phyloP scores from a whole-genome alignment of 1,284 basidiomycete species.

The Sphaerobolus stellatus region DNA sequence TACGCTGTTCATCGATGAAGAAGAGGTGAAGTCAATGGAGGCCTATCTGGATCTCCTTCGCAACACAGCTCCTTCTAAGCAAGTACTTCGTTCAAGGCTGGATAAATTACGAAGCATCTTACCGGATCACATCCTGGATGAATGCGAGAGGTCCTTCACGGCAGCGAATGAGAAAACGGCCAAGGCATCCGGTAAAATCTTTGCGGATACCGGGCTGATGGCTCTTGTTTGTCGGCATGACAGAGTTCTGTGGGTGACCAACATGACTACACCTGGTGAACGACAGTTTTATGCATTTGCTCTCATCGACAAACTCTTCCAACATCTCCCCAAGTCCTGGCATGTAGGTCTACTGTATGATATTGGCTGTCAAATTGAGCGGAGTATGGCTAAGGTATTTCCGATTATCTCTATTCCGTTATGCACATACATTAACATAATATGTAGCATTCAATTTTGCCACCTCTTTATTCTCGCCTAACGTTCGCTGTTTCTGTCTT shows the following conservation, averaged over 20 bases:
- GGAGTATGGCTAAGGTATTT: too few species aligned
- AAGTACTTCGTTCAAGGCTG: too few species aligned
- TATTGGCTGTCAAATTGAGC: constrained; percentile 40
- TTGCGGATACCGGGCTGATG: constrained; percentile 34
- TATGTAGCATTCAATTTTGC: too few species aligned
- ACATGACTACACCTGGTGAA: constrained; percentile 43
- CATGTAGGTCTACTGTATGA: constrained; percentile 37
- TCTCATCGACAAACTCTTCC: constrained; percentile 31
- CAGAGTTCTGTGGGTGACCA: constrained; percentile 36
- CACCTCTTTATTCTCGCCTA: constrained; percentile 21
- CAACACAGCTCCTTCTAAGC: too few species aligned
- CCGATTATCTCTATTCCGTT: too few species aligned
- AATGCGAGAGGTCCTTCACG: constrained; percentile 31
- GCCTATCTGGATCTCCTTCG: too few species aligned
- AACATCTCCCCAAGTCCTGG: constrained; percentile 27
- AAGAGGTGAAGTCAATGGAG: too few species aligned
- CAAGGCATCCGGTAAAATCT: constrained; percentile 25
- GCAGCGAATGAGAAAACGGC: constrained; percentile 34
- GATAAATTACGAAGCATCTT: too few species aligned
- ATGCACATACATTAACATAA: too few species aligned
- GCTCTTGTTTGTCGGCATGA: constrained; percentile 39
- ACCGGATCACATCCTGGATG: constrained; percentile 36
- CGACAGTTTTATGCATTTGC: constrained; percentile 40
- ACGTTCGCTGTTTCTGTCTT: constrained; percentile 37
- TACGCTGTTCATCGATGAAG: too few species aligned